These are phyloP conservation scores for Kluyveromyces nonfermentans DNA, from an alignment of 805 yeast genomes.

Conservation along the genomic window DNA sequence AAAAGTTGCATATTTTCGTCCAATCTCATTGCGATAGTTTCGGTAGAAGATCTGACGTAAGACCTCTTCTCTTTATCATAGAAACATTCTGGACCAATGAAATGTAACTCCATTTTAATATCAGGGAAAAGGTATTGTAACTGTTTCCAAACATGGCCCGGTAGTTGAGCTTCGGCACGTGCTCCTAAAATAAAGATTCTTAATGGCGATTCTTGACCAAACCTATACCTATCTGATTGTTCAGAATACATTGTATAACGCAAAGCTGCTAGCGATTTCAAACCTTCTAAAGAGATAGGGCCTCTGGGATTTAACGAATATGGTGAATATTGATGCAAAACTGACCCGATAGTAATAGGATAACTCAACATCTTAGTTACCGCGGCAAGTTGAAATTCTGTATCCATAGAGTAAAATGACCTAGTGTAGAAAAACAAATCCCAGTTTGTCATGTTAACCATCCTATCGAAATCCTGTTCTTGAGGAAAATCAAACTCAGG, in stretches of 20 bases:
- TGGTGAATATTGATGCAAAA: conserved; percentile 79
- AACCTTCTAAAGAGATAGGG: conserved; percentile 83
- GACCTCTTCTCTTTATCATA: conserved; percentile 63
- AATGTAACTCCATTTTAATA: conserved; percentile 74
- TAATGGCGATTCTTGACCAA: conserved; percentile 76
- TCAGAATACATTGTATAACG: conserved; percentile 80
- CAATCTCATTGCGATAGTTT: conserved; percentile 57
- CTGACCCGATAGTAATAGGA: conserved; percentile 81
- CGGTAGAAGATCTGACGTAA: conserved; percentile 48
- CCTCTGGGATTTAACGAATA: conserved; percentile 75
- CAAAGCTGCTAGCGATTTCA: conserved; percentile 86
- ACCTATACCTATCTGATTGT: conserved; percentile 27
- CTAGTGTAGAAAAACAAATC: conserved; percentile 89
- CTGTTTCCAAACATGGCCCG: conserved; percentile 94
- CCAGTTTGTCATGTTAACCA: conserved; percentile 77
- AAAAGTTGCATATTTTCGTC: conserved; percentile 67
- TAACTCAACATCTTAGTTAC: conserved; percentile 90
- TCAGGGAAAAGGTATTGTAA: conserved; percentile 77
- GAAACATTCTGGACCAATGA: conserved; percentile 88
- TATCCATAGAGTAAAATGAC: conserved; percentile 90
- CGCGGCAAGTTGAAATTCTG: conserved; percentile 91
- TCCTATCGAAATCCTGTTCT: conserved; percentile 62
- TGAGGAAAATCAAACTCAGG: conserved; percentile 94
- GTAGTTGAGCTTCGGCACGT: conserved; percentile 86
- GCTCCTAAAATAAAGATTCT: conserved; percentile 87